These are phyloP conservation scores for Coffea eugenioides DNA, from an alignment of 257 asterid genomes.

Conservation along the genomic window DNA sequence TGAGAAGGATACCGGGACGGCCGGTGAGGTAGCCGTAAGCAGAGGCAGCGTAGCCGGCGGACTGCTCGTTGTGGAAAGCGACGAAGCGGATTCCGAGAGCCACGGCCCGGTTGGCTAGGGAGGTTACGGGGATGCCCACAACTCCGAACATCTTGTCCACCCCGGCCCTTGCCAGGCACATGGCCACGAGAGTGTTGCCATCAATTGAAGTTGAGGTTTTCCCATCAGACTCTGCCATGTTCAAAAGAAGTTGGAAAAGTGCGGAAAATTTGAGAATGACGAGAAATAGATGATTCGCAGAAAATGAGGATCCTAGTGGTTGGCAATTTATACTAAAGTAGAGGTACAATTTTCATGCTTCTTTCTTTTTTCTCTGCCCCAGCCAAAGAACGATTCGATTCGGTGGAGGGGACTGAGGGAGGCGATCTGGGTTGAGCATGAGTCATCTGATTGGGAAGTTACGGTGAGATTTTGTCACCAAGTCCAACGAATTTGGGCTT, in stretches of 20 bases:
- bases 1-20: conserved; percentile 84
- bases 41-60: conserved; percentile 98
- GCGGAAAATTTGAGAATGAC: too few relatives aligned
- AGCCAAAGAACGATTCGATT: too few relatives aligned
- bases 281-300: neutral
- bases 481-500: too few relatives aligned
- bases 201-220: conserved; percentile 35
- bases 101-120: conserved; percentile 74
- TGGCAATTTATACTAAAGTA: neutral
- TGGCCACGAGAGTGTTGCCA: conserved; percentile 67
- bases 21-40: conserved; percentile 90
- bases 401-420: neutral
- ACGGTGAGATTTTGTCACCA: too few relatives aligned
- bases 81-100: conserved; percentile 77
- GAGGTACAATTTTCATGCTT: too few relatives aligned
- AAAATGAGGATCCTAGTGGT: neutral
- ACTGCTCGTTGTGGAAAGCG: conserved; percentile 95
- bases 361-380: too few relatives aligned
- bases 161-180: conserved; percentile 71
- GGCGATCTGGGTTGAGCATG: neutral
- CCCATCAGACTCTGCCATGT: conserved; percentile 43
- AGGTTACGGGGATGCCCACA: conserved; percentile 86
- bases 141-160: conserved; percentile 79
- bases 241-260: neutral
- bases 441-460: too few relatives aligned